phyloP scores from a whole-genome alignment of 352 stramenopile species.

The Pythium aphanidermatum region DNA sequence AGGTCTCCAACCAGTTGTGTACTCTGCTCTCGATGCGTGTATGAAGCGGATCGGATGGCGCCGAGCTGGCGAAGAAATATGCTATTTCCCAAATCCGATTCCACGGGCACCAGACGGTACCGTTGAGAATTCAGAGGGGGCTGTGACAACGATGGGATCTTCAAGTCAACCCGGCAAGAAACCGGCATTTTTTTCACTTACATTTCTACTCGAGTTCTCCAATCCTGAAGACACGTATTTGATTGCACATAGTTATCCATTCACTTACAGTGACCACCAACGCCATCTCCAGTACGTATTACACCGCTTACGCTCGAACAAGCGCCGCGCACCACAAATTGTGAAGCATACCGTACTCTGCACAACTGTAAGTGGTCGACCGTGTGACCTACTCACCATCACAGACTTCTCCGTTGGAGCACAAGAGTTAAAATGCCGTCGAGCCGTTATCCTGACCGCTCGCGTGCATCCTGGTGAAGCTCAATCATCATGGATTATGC shows the following conservation, averaged over 20 bases:
- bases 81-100: slow-evolving; percentile 81
- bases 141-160: not conserved
- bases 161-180: not conserved
- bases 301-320: slow-evolving; percentile 1
- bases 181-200: slow-evolving; percentile 83
- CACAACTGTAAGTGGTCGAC: slow-evolving; percentile 43
- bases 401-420: slow-evolving; percentile 35
- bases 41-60: slow-evolving; percentile 61
- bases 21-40: slow-evolving; percentile 64
- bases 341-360: slow-evolving; percentile 50
- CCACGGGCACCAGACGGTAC: too few relatives aligned
- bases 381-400: slow-evolving; percentile 76
- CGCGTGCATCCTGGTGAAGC: slow-evolving; percentile 89
- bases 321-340: slow-evolving; percentile 12
- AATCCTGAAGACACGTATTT: slow-evolving; percentile 81
- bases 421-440: slow-evolving; percentile 28
- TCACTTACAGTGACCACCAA: slow-evolving; percentile 83
- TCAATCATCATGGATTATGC: slow-evolving; percentile 93
- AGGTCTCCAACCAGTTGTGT: slow-evolving; percentile 88
- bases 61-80: slow-evolving; percentile 71
- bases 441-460: slow-evolving; percentile 74
- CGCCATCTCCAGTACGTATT: slow-evolving; percentile 46
- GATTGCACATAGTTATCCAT: slow-evolving; percentile 90
- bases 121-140: too few relatives aligned
- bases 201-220: slow-evolving; percentile 82